These are phyloP conservation scores for Ustanciosporium gigantosporum DNA, from an alignment of 1,284 basidiomycete genomes.

Conservation along the genomic window DNA sequence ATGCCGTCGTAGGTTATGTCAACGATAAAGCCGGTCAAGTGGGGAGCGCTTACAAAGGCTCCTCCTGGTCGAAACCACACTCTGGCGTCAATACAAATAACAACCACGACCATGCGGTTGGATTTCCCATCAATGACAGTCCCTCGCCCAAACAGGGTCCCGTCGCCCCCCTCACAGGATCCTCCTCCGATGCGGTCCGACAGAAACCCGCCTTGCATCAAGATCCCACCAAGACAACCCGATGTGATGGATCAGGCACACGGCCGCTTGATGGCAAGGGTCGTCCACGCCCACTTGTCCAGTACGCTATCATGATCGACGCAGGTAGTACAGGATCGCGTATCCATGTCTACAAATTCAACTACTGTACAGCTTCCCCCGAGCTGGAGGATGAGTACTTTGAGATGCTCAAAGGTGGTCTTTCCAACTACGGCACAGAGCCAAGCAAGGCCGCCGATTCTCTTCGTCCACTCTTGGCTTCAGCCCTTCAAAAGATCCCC, in stretches of 20 bases:
- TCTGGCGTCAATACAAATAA: too few species aligned
- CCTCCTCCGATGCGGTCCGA: conserved; percentile 18
- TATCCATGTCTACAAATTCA: conserved; percentile 85
- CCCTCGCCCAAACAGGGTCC: neutral
- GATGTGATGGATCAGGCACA: conserved; percentile 36
- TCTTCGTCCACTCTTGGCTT: conserved; percentile 78
- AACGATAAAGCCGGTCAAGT: conserved; percentile 39
- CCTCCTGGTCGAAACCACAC: conserved; percentile 3
- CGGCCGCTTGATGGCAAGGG: conserved; percentile 39
- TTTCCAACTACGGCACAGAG: conserved; percentile 71
- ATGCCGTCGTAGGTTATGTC: conserved; percentile 38
- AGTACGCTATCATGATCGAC: conserved; percentile 96
- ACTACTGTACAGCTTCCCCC: conserved; percentile 65
- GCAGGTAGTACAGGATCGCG: conserved; percentile 95
- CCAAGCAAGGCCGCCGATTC: conserved; percentile 74
- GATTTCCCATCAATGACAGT: neutral
- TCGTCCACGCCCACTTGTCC: conserved; percentile 61
- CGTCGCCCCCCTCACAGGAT: conserved; percentile 10
- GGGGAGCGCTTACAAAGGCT: conserved; percentile 17
- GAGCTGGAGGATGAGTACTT: conserved; percentile 92
- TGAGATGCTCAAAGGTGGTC: conserved; percentile 77
- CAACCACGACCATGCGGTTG: conserved; percentile 2
- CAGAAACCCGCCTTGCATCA: conserved; percentile 43
- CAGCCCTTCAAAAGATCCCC: conserved; percentile 79
- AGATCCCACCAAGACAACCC: conserved; percentile 51